These are phyloP conservation scores for Filobasidium wieringae DNA, from an alignment of 768 basidiomycete genomes.

Conservation along the genomic window DNA sequence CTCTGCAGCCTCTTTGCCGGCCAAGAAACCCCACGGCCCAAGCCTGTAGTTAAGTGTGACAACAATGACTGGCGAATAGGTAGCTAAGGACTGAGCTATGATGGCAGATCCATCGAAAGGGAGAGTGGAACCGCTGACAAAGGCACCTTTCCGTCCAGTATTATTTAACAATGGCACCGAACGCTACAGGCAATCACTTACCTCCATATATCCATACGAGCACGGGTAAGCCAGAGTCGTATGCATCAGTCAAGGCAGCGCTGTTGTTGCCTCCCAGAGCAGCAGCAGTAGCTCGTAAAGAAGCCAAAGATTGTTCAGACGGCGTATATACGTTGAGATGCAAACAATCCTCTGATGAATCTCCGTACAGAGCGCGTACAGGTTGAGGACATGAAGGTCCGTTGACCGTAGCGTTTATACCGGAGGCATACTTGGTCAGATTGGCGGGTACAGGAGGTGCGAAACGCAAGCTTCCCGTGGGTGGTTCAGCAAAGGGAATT, in stretches of 20 bases:
- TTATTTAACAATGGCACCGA: background rate
- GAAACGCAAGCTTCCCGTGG: constrained; percentile 26
- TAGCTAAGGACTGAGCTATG: constrained; percentile 17
- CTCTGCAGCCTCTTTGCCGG: constrained; percentile 23
- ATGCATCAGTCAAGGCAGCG: background rate
- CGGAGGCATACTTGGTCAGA: constrained; percentile 16
- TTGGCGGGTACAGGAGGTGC: constrained; percentile 14
- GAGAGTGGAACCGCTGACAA: constrained; percentile 28
- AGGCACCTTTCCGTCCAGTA: constrained; percentile 42
- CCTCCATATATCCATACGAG: constrained; percentile 47
- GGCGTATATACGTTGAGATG: constrained; percentile 46
- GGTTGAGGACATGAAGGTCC: constrained; percentile 30
- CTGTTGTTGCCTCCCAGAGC: background rate
- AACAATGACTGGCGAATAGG: constrained; percentile 45
- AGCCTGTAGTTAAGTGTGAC: constrained; percentile 49
- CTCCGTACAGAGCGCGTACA: constrained; percentile 8
- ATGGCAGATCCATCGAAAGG: constrained; percentile 37
- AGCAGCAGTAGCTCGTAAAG: background rate
- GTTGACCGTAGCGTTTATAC: constrained; percentile 21
- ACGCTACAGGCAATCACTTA: background rate
- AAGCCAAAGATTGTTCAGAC: constrained; percentile 37
- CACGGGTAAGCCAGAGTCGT: constrained; percentile 38
- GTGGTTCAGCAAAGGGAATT: constrained; percentile 32
- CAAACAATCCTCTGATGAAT: constrained; percentile 45
- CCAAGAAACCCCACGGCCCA: constrained; percentile 44